These are phyloP conservation scores for Alternaria solani DNA, from an alignment of 2,329 filamentous ascomycete genomes.

Conservation along the genomic window DNA sequence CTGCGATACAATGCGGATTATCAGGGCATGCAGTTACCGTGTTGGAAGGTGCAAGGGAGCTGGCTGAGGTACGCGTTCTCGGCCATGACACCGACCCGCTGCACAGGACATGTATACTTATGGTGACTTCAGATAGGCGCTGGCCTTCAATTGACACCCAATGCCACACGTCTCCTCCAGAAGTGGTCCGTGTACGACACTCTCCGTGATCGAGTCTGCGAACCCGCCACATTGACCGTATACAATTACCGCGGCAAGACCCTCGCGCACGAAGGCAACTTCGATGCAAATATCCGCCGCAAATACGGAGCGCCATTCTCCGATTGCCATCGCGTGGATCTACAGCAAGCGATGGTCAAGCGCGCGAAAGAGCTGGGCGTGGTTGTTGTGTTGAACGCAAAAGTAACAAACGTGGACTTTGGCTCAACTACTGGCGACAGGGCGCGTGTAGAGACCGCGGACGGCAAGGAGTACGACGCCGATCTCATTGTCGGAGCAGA, in stretches of 20 bases:
- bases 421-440: constrained; percentile 37
- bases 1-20: constrained; percentile 54
- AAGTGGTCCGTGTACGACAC: constrained; percentile 60
- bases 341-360: constrained; percentile 63
- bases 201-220: constrained; percentile 49
- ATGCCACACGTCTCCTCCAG: constrained; percentile 59
- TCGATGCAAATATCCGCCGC: constrained; percentile 60
- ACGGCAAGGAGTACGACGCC: constrained; percentile 54
- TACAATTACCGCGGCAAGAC: constrained; percentile 61
- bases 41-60: constrained; percentile 52
- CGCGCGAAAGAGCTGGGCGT: constrained; percentile 64
- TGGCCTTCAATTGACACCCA: constrained; percentile 49
- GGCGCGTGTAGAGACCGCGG: constrained; percentile 52
- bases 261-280: constrained; percentile 61
- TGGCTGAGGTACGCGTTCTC: constrained; percentile 51
- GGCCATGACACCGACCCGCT: not conserved
- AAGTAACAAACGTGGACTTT: constrained; percentile 60
- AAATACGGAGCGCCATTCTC: constrained; percentile 67
- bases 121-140: constrained; percentile 41
- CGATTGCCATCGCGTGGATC: constrained; percentile 69
- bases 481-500: constrained; percentile 71
- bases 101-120: not conserved
- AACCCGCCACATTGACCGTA: constrained; percentile 61
- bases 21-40: constrained; percentile 53
- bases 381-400: constrained; percentile 58